Evolutionary conservation across 2,329 filamentous ascomycete genomes (phyloP), one percentile per base, ranked within the genome.

Genomic region (Exserohilum turcica): DNA sequence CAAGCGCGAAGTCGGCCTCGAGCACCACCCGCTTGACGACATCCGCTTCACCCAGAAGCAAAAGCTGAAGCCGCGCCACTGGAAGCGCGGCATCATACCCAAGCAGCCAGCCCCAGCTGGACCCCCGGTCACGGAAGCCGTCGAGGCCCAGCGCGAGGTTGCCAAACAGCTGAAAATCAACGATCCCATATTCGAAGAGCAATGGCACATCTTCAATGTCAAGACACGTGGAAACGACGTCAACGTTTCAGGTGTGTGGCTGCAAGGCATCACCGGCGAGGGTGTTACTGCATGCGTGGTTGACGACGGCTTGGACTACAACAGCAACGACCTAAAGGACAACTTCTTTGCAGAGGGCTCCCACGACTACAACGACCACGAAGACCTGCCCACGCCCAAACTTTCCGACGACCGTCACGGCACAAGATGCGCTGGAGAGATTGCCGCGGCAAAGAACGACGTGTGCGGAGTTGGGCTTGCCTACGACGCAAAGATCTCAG

Each of bases 391-490:
- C 3, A 88, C 85, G 56, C 94, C 94, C 1, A 83, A 86, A n/a
- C 78, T 97, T 3, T 83, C 81, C 3, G 93, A 97, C 63, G 94
- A 99, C 71, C 85, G 80, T 57, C 94, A 99, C 73, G 94, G 94
- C 48, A 99, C 94, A 35, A 84, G 94, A 60, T 99, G 94, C 74
- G 93, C 93, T 18, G 94, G 94, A 54, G 94, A 99, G 76, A 89
- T 99, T 18, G 88, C 91, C 2, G 94, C 94, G 1, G 92, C 87
- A n/a, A 89, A 84, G 67, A 99, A 99, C 73, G 82, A 97, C 70
- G 89, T 93, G 7, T 99, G 94, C 66, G 94, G 94, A 63, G 85
- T 99, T n/a, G 94, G 94, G 44, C 90, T 97, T 48, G 94, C 94
- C 12, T 99, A 94, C 74, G 89, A 96, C 68, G 87, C 92, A 60